Percentiles rank a stretch among this genome's conserved stretches.
phyloP scores from a whole-genome alignment of 2,329 filamentous ascomycete species.

The Cladobotryum protrusum region DNA sequence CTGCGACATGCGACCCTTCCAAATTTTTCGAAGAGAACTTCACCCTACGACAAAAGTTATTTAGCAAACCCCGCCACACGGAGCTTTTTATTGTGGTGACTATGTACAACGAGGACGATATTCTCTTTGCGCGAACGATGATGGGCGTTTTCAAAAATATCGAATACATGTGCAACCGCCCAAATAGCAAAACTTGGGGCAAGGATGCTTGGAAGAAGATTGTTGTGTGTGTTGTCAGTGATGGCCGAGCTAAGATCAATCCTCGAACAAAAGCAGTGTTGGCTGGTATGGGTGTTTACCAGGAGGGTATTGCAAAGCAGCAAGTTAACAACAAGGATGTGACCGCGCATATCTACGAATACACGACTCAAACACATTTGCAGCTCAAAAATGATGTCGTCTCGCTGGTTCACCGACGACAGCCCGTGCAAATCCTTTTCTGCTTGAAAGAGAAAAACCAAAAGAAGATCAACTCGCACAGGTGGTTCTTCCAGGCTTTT shows the following conservation, averaged over 20 bases:
- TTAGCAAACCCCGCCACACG: constrained; percentile 86
- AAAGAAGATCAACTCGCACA: constrained; percentile 99
- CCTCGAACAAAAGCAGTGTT: constrained; percentile 81
- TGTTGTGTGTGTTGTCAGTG: constrained; percentile 94
- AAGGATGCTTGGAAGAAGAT: constrained; percentile 99
- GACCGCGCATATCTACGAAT: constrained; percentile 96
- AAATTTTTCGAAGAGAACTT: constrained; percentile 87
- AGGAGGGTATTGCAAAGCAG: constrained; percentile 97
- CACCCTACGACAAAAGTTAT: constrained; percentile 83
- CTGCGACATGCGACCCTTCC: constrained; percentile 86
- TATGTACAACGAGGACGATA: constrained; percentile 99
- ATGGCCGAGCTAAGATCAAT: constrained; percentile 96
- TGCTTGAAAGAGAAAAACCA: constrained; percentile 99
- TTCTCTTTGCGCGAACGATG: constrained; percentile 92
- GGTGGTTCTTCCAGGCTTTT: constrained; percentile 99
- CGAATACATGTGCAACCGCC: constrained; percentile 92
- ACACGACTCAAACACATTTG: constrained; percentile 80
- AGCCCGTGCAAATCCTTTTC: constrained; percentile 94
- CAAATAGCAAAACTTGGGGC: constrained; percentile 94
- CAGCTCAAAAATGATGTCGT: constrained; percentile 89
- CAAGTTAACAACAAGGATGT: constrained; percentile 96
- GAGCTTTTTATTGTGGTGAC: constrained; percentile 95
- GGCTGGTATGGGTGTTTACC: constrained; percentile 91
- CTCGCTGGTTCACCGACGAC: constrained; percentile 73
- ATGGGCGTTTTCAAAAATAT: constrained; percentile 98